phyloP scores from a whole-genome alignment of 2,329 filamentous ascomycete species.

The Venturia oleaginea region DNA sequence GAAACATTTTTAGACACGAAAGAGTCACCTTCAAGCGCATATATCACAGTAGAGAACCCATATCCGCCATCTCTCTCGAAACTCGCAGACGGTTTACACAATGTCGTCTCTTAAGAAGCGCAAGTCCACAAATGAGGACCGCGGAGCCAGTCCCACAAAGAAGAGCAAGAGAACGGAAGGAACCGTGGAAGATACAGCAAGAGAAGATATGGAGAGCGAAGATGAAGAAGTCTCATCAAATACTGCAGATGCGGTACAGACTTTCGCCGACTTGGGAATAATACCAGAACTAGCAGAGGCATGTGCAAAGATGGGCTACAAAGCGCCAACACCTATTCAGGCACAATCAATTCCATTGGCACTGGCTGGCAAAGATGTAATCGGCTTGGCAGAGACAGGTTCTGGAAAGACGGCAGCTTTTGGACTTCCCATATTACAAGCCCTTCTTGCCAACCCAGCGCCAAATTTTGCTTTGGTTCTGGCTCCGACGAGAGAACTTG shows the following conservation, averaged over 20 bases:
- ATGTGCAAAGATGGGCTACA: conserved; percentile 74
- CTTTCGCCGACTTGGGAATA: conserved; percentile 66
- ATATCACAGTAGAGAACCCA: not conserved
- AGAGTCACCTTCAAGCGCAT: not conserved
- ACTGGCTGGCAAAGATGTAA: conserved; percentile 73
- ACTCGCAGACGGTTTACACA: not conserved
- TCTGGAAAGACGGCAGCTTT: conserved; percentile 95
- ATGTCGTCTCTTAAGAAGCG: conserved; percentile 35
- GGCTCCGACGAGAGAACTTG: conserved; percentile 87
- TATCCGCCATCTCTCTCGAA: not conserved
- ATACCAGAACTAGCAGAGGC: conserved; percentile 84
- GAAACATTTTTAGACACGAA: not conserved
- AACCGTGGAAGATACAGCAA: not conserved
- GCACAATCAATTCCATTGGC: conserved; percentile 73
- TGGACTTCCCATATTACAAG: conserved; percentile 46
- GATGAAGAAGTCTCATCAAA: not conserved
- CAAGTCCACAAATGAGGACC: not conserved
- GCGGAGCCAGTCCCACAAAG: not conserved
- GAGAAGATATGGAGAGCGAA: not conserved
- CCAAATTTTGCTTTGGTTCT: conserved; percentile 81
- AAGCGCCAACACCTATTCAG: conserved; percentile 81
- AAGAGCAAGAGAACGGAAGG: conserved; percentile 24
- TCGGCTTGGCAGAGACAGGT: conserved; percentile 90
- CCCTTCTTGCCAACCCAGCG: conserved; percentile 79
- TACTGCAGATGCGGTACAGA: conserved; percentile 37